phyloP scores from a whole-genome alignment of 768 basidiomycete genomes.

The Rhizopogon salebrosus region DNA sequence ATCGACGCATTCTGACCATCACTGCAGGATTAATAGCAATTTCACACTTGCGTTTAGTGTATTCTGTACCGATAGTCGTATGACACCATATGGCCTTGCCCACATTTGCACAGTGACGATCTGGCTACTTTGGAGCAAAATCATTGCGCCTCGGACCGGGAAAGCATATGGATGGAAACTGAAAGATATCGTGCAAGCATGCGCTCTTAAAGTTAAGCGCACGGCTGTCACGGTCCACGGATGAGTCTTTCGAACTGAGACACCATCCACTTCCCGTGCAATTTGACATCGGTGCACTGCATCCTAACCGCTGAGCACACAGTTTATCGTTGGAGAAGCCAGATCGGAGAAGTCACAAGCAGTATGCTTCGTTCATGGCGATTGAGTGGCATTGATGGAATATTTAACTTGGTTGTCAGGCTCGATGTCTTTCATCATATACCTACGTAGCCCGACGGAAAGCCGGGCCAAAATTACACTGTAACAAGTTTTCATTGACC shows the following conservation, averaged over 20 bases:
- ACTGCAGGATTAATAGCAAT: constrained; percentile 29
- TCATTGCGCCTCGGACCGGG: background rate
- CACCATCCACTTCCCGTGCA: too few species aligned
- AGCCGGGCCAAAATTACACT: background rate
- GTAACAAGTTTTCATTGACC: background rate
- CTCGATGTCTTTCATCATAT: background rate
- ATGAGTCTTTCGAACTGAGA: too few species aligned
- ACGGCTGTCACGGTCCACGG: too few species aligned
- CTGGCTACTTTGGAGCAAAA: background rate
- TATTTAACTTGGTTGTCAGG: background rate
- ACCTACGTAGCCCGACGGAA: background rate
- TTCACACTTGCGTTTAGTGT: background rate
- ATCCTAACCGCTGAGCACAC: too few species aligned
- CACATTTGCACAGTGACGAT: background rate
- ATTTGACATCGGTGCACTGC: too few species aligned
- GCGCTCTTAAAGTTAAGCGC: too few species aligned
- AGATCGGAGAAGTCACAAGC: background rate
- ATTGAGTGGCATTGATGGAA: background rate
- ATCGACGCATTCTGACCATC: constrained; percentile 1
- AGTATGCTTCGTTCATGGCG: background rate
- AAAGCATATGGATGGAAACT: too few species aligned
- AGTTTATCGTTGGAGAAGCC: too few species aligned
- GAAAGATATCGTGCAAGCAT: too few species aligned
- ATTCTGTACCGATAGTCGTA: background rate
- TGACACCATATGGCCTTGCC: background rate